Conservation (phyloP, 306 rosid species). For the Dalbergia cochinchinensis region DNA sequence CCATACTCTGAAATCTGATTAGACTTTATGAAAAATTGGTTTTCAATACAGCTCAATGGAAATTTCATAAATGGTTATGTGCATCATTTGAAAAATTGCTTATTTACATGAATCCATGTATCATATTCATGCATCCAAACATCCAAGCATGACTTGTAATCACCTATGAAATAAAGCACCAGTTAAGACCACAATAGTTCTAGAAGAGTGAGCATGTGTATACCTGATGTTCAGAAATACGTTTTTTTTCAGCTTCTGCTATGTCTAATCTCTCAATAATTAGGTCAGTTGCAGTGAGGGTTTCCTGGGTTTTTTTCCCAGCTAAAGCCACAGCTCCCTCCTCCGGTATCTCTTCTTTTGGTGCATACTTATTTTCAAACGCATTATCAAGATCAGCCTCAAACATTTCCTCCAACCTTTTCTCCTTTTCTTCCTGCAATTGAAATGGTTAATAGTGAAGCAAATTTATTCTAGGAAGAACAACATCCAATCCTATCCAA, state of each 20-base stretch:
- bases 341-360: slow-evolving; percentile 89
- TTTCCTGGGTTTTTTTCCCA: slow-evolving; percentile 89
- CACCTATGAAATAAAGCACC: slow-evolving; percentile 22
- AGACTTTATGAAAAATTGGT: slow-evolving; percentile 5
- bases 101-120: not conserved
- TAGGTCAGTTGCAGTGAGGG: slow-evolving; percentile 85
- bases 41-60: slow-evolving; percentile 21
- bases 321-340: slow-evolving; percentile 94
- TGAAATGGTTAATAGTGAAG: slow-evolving; percentile 40
- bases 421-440: slow-evolving; percentile 97
- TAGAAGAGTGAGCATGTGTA: not conserved
- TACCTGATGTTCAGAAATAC: slow-evolving; percentile 78
- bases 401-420: slow-evolving; percentile 85
- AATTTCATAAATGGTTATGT: not conserved
- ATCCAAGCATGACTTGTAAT: slow-evolving; percentile 7
- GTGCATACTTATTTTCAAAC: slow-evolving; percentile 66
- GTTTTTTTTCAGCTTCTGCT: slow-evolving; percentile 77
- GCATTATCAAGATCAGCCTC: slow-evolving; percentile 82
- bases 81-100: not conserved
- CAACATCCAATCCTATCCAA: slow-evolving; percentile 12
- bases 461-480: slow-evolving; percentile 24
- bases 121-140: slow-evolving; percentile 9
- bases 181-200: not conserved
- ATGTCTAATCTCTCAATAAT: slow-evolving; percentile 85
- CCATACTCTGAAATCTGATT: not conserved